Evolutionary conservation across 2,329 filamentous ascomycete genomes (phyloP).

Genomic region (Alternaria brassicicola): DNA sequence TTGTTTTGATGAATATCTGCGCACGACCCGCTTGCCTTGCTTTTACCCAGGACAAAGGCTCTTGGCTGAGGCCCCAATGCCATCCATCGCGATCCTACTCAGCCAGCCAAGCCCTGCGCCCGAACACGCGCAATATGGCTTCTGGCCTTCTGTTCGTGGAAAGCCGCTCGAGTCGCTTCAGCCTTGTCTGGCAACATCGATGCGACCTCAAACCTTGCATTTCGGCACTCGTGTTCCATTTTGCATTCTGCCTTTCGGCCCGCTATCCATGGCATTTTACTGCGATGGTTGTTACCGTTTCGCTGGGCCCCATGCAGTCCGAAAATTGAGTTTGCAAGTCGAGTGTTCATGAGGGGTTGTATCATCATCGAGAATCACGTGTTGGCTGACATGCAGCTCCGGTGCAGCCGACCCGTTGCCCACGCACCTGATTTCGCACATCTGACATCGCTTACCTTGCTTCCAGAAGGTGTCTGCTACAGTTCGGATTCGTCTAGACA

Average conservation of each 20-base stretch:
- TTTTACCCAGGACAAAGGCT: constrained; percentile 15
- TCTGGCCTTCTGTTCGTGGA: constrained; percentile 4
- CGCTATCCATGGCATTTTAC: not conserved
- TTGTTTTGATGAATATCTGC: not conserved
- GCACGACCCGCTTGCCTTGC: constrained; percentile 11
- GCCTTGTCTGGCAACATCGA: not conserved
- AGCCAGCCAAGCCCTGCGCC: constrained; percentile 1
- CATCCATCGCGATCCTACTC: not conserved
- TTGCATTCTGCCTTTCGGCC: constrained; percentile 4
- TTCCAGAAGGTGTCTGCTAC: constrained; percentile 8
- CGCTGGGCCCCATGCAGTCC: not conserved
- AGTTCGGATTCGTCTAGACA: not conserved
- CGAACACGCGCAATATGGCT: constrained; percentile 11
- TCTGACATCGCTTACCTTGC: constrained; percentile 2
- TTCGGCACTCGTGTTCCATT: constrained; percentile 1
- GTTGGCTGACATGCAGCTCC: constrained; percentile 1
- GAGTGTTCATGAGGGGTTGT: not conserved
- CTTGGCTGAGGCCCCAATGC: constrained; percentile 1
- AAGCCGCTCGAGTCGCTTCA: not conserved
- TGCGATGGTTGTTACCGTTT: not conserved
- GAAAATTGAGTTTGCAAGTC: not conserved
- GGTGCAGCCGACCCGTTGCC: not conserved
- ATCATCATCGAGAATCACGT: not conserved
- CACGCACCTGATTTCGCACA: constrained; percentile 1
- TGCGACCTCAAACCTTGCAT: not conserved